A percentile compares a stretch with the other conserved stretches of the same genome.
phyloP scores from a whole-genome alignment of 2,329 filamentous ascomycete genomes.

The Apiospora rasikravindrae region DNA sequence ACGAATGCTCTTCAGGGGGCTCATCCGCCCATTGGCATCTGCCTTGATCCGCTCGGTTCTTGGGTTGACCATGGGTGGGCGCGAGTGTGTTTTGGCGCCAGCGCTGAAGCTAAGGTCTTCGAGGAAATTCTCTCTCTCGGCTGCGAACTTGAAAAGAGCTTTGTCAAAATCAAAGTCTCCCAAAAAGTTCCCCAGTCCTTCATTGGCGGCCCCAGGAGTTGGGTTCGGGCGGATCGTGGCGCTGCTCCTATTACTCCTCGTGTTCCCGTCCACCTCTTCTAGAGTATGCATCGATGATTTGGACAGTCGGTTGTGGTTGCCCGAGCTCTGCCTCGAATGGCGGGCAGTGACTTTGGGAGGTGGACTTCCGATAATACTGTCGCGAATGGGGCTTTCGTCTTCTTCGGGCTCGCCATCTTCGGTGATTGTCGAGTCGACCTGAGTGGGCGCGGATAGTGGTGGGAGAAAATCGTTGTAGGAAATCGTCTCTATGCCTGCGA shows the following conservation, averaged over 20 bases:
- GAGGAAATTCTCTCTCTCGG: conserved; percentile 91
- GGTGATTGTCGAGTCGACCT: conserved; percentile 63
- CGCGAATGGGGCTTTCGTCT: conserved; percentile 26
- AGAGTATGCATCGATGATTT: conserved; percentile 57
- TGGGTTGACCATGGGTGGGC: conserved; percentile 76
- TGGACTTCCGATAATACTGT: conserved; percentile 26
- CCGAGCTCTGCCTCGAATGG: conserved; percentile 66
- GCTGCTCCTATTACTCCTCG: conserved; percentile 68
- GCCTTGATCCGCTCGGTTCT: conserved; percentile 81
- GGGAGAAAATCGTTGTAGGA: conserved; percentile 63
- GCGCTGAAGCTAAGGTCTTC: conserved; percentile 90
- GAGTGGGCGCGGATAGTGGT: conserved; percentile 40
- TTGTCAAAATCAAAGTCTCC: conserved; percentile 90
- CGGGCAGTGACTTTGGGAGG: conserved; percentile 50
- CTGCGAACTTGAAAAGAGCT: conserved; percentile 90
- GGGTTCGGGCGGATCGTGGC: conserved; percentile 62
- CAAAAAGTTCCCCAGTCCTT: conserved; percentile 45
- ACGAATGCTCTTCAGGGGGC: conserved; percentile 61
- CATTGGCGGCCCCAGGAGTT: conserved; percentile 33
- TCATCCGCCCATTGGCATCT: conserved; percentile 61
- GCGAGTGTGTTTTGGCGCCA: conserved; percentile 74
- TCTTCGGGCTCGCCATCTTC: conserved; percentile 64
- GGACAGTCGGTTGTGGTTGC: conserved; percentile 55
- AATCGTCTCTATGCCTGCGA: conserved; percentile 72
- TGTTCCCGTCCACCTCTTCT: conserved; percentile 64